A percentile compares a stretch with the other conserved stretches of the same genome.
Evolutionary conservation across 768 basidiomycete genomes (phyloP).

Genomic region (Termitomyces sp.): DNA sequence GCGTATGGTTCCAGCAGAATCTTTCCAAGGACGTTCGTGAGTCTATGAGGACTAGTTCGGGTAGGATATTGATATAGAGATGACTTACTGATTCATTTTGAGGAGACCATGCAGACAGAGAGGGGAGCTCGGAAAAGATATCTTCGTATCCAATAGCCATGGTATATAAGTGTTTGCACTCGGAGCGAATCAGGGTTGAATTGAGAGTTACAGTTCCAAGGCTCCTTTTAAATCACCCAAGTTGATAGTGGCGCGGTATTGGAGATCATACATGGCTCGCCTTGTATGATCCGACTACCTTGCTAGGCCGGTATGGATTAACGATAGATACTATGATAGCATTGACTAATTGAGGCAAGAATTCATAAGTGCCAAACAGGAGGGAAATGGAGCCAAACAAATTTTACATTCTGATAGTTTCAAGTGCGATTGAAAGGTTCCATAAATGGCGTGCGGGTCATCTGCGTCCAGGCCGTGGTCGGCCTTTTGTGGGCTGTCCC

Average conservation of each 20-base stretch:
- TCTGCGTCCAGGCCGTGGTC: too few species aligned
- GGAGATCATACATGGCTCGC: background rate
- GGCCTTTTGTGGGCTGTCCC: too few species aligned
- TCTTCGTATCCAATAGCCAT: background rate
- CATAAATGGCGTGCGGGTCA: too few species aligned
- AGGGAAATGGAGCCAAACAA: background rate
- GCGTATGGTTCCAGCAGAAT: constrained; percentile 74
- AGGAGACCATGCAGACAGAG: background rate
- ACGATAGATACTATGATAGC: too few species aligned
- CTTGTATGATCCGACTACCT: background rate
- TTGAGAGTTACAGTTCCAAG: background rate
- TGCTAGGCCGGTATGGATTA: background rate
- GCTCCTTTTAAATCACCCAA: background rate
- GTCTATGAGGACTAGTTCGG: background rate
- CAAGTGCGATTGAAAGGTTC: too few species aligned
- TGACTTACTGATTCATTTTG: background rate
- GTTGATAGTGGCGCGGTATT: background rate
- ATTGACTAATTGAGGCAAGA: too few species aligned
- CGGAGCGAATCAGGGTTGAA: background rate
- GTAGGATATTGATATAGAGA: background rate
- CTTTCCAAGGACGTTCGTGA: background rate
- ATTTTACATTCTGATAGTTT: background rate
- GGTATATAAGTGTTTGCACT: background rate
- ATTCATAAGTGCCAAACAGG: background rate
- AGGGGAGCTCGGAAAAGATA: background rate